Conservation (phyloP, 2,329 filamentous ascomycete genomes). For the Fusarium bulbicola region DNA sequence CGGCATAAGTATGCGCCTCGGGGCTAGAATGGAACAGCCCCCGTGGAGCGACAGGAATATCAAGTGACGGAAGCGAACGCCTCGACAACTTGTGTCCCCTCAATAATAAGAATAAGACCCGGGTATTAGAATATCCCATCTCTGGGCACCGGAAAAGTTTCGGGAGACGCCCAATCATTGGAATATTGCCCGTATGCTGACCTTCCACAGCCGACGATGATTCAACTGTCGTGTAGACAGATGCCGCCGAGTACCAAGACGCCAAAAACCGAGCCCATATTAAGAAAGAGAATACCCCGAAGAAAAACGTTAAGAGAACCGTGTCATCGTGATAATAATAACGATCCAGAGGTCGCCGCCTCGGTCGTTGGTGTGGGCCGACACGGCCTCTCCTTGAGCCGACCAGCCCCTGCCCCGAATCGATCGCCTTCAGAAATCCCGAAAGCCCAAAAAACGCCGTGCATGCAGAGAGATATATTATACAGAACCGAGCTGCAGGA, state of each 20-base stretch:
- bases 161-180: background rate
- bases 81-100: constrained; percentile 15
- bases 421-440: constrained; percentile 33
- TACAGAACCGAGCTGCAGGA: constrained; percentile 83
- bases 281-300: constrained; percentile 17
- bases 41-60: constrained; percentile 32
- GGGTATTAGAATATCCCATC: constrained; percentile 1
- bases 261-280: constrained; percentile 36
- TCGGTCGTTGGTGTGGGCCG: constrained; percentile 42
- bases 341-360: constrained; percentile 47
- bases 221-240: constrained; percentile 19
- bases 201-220: constrained; percentile 25
- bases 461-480: constrained; percentile 66
- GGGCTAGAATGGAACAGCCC: constrained; percentile 36
- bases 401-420: constrained; percentile 45
- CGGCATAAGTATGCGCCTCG: constrained; percentile 28
- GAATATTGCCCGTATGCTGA: constrained; percentile 10
- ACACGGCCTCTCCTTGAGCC: constrained; percentile 45
- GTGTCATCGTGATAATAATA: constrained; percentile 47
- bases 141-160: constrained; percentile 9
- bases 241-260: constrained; percentile 36
- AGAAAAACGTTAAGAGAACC: constrained; percentile 36
- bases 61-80: constrained; percentile 14
- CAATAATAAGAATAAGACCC: constrained; percentile 35
- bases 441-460: constrained; percentile 57